Conservation (phyloP, 1,284 basidiomycete genomes). For the Taiwanofungus camphoratus region DNA sequence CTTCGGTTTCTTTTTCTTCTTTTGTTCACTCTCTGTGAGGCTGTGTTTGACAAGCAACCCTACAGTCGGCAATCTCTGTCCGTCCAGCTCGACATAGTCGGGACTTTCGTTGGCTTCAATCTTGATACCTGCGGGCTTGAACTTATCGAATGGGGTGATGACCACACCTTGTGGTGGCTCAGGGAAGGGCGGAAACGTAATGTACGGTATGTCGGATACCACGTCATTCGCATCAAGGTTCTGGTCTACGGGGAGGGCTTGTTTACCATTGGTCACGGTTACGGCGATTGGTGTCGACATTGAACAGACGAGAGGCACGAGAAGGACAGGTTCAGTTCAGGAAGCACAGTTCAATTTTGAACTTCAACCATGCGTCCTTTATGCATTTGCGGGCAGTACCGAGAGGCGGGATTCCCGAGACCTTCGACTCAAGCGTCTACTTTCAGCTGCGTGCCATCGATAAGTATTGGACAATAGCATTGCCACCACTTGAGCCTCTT, state of each 20-base stretch:
- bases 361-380: too few relatives aligned
- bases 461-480: too few relatives aligned
- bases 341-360: too few relatives aligned
- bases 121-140: constrained; percentile 55
- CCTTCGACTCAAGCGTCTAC: too few relatives aligned
- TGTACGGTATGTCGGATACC: constrained; percentile 10
- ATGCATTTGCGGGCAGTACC: too few relatives aligned
- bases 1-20: constrained; percentile 30
- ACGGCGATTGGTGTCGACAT: neutral
- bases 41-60: constrained; percentile 45
- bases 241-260: neutral
- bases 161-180: constrained; percentile 40
- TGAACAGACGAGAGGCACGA: too few relatives aligned
- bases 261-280: neutral
- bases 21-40: constrained; percentile 39
- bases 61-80: constrained; percentile 59
- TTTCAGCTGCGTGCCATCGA: too few relatives aligned
- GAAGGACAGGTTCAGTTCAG: too few relatives aligned
- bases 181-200: constrained; percentile 60
- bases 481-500: too few relatives aligned
- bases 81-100: constrained; percentile 51
- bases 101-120: constrained; percentile 28
- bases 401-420: too few relatives aligned
- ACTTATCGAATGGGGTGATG: constrained; percentile 54
- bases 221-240: neutral